These are phyloP conservation scores for Starmera stellimalicola DNA, from an alignment of 1,139 yeast species.

Conservation along the genomic window DNA sequence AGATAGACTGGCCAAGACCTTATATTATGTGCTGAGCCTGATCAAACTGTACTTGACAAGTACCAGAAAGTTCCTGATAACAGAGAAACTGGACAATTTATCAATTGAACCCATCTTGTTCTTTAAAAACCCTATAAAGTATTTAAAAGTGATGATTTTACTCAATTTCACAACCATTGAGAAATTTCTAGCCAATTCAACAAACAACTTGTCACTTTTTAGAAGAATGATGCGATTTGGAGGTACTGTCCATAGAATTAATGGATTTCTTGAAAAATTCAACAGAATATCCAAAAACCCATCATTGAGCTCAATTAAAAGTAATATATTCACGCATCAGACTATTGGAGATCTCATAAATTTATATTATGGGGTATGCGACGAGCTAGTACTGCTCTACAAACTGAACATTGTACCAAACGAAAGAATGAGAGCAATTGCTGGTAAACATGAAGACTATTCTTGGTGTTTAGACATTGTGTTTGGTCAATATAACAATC, in stretches of 20 bases:
- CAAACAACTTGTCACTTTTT: constrained; percentile 45
- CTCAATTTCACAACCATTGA: constrained; percentile 22
- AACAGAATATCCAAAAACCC: constrained; percentile 8
- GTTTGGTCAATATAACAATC: constrained; percentile 41
- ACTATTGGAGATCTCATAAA: constrained; percentile 40
- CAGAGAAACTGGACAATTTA: constrained; percentile 15
- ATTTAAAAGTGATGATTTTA: constrained; percentile 18
- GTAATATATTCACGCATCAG: constrained; percentile 30
- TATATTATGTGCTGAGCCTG: constrained; percentile 49
- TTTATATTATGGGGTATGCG: constrained; percentile 54
- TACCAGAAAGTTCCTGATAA: constrained; percentile 23
- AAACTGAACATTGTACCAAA: constrained; percentile 43
- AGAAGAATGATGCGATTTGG: constrained; percentile 69
- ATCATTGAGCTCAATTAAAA: constrained; percentile 11
- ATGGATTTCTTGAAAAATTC: constrained; percentile 17
- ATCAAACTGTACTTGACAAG: constrained; percentile 39
- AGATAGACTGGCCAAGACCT: constrained; percentile 58
- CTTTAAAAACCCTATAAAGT: constrained; percentile 15
- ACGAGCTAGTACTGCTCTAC: constrained; percentile 46
- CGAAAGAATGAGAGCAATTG: constrained; percentile 26
- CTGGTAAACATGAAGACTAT: constrained; percentile 43
- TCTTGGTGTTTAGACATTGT: constrained; percentile 61
- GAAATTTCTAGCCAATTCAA: constrained; percentile 34
- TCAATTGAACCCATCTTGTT: constrained; percentile 14
- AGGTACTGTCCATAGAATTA: constrained; percentile 52